Evolutionary conservation across 1,284 basidiomycete species (phyloP).

Genomic region (Tilletia walkeri): DNA sequence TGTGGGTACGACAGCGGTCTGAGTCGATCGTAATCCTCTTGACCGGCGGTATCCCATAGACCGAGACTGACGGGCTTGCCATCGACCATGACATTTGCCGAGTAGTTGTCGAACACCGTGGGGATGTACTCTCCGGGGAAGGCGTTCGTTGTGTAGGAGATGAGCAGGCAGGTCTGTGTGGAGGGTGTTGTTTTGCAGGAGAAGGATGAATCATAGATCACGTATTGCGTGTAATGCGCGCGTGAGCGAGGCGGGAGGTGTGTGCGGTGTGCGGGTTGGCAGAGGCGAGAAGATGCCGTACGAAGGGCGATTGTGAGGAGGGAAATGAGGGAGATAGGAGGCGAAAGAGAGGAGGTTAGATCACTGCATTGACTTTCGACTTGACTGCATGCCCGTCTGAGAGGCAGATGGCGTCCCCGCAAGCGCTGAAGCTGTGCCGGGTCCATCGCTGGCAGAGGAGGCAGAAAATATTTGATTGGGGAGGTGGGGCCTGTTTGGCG

Average conservation of each 20-base stretch:
- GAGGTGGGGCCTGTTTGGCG: too few relatives aligned
- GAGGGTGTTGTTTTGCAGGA: background rate
- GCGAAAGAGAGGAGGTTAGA: background rate
- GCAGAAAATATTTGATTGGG: too few relatives aligned
- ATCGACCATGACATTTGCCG: constrained; percentile 88
- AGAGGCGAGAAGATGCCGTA: background rate
- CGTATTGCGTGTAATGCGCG: too few relatives aligned
- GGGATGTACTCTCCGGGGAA: constrained; percentile 55
- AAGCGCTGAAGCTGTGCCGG: background rate
- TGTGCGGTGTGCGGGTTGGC: too few relatives aligned
- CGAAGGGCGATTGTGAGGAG: background rate
- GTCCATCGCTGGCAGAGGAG: too few relatives aligned
- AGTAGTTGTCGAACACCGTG: constrained; percentile 89
- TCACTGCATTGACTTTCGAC: too few relatives aligned
- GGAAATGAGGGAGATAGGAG: background rate
- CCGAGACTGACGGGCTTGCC: constrained; percentile 97
- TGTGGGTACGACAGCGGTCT: constrained; percentile 97
- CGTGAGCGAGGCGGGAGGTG: too few relatives aligned
- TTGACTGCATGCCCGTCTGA: too few relatives aligned
- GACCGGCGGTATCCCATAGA: constrained; percentile 66
- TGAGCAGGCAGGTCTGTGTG: constrained; percentile 48
- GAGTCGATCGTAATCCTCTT: constrained; percentile 77
- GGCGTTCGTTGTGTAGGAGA: constrained; percentile 55
- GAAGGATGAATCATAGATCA: too few relatives aligned
- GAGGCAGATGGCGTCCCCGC: background rate